A percentile compares a stretch with the other conserved stretches of the same genome.
Conservation (phyloP, 163 green algal genomes). For the Volvox carteri region DNA sequence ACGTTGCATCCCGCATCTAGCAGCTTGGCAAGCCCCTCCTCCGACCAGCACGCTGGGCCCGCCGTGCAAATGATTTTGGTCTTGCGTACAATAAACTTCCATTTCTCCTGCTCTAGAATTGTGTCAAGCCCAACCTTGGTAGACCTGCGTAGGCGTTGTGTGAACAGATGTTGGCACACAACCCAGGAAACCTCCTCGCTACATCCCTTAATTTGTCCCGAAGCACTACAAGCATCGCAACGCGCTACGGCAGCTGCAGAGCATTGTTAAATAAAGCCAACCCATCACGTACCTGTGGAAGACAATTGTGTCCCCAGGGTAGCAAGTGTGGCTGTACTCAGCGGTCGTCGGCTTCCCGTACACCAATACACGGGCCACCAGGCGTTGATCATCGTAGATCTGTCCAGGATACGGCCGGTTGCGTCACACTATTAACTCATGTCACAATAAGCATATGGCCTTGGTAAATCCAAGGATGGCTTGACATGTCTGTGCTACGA, state of each 20-base stretch:
- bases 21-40: constrained; percentile 70
- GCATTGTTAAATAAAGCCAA: too few relatives aligned
- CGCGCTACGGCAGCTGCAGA: too few relatives aligned
- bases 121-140: constrained; percentile 79
- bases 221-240: too few relatives aligned
- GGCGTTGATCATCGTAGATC: constrained; percentile 74
- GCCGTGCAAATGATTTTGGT: constrained; percentile 87
- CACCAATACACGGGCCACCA: constrained; percentile 61
- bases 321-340: constrained; percentile 52
- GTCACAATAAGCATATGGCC: too few relatives aligned
- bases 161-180: too few relatives aligned
- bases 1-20: constrained; percentile 81
- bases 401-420: neutral
- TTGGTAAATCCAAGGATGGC: too few relatives aligned
- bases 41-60: constrained; percentile 75
- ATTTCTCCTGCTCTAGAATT: constrained; percentile 72
- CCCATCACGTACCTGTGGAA: constrained; percentile 62
- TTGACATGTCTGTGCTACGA: too few relatives aligned
- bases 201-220: too few relatives aligned
- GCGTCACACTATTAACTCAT: too few relatives aligned
- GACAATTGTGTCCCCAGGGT: constrained; percentile 62
- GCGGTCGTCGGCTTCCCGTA: constrained; percentile 44
- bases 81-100: constrained; percentile 72
- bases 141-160: constrained; percentile 52
- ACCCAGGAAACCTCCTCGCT: too few relatives aligned